Evolutionary conservation across 1,139 yeast genomes (phyloP), one percentile per base, ranked within the genome.

Genomic region (Sugiyamaella novakii): DNA sequence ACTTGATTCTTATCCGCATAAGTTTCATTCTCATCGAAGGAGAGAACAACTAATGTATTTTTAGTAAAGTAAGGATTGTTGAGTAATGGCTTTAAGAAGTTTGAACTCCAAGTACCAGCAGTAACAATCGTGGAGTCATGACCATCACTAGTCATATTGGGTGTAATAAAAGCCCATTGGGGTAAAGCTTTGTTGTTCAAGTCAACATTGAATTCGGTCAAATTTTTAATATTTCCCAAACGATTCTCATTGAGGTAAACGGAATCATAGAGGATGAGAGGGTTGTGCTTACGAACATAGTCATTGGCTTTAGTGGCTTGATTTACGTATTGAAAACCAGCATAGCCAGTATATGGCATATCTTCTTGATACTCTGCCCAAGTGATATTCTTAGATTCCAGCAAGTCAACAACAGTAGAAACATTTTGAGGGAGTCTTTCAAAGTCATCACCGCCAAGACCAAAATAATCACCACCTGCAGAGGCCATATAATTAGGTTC

Each of bases 331-430:
- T 72, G 65, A 65, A 66, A 72, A 49, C 80, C 80, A 50, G 67
- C 61, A 67, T 61, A 76, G 27, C 79, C 80, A 43, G 78, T 61
- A 67, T 75, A 75, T 31, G 80, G 80, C 66, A 65, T 55, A 59
- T 73, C 72, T 63, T 76, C 77, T 61, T 74, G 74, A 65, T 76
- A 76, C 62, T 75, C 77, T 43, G 70, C 77, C 78, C 79, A 76
- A 11, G 78, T 69, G 50, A 76, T 72, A 27, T 65, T 65, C 59
- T 64, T 66, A 46, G 65, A 60, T 58, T 75, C 78, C 49, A 76
- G 63, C 50, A 76, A 64, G 58, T 76, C 80, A 14, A 68, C 79
- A 34, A 76, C 53, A 34, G 73, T 69, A 40, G 78, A 74, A 31
- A 76, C 70, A 59, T 74, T 74, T 18, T 58, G 46, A 42, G 80